Percentiles rank a stretch among this genome's conserved stretches.
Conservation (phyloP, 2,329 filamentous ascomycete genomes). For the Neonectria coccinea region DNA sequence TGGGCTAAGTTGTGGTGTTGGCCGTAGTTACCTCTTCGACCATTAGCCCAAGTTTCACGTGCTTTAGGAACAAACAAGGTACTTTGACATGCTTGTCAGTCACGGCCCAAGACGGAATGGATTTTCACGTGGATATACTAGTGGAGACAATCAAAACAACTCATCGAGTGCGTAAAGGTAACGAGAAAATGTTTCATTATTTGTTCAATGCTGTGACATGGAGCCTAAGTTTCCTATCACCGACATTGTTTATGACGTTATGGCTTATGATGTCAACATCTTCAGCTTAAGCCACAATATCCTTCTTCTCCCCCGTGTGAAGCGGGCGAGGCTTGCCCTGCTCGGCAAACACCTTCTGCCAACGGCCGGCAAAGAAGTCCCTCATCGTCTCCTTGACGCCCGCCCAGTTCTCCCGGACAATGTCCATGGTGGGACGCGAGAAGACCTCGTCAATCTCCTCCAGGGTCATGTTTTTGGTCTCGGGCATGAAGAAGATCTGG, state of each 20-base stretch:
- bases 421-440: conserved; percentile 69
- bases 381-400: conserved; percentile 48
- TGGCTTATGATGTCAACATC: neutral
- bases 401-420: conserved; percentile 69
- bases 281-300: neutral
- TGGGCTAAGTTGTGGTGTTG: too few species aligned
- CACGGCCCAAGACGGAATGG: too few species aligned
- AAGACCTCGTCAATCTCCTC: conserved; percentile 80
- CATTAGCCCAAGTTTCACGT: too few species aligned
- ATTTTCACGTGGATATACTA: too few species aligned
- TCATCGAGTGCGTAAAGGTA: neutral
- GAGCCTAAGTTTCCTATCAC: neutral
- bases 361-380: conserved; percentile 40
- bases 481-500: conserved; percentile 80
- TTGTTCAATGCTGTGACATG: conserved; percentile 9
- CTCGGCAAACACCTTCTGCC: conserved; percentile 43
- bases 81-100: too few species aligned
- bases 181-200: neutral
- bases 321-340: conserved; percentile 28
- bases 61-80: too few species aligned
- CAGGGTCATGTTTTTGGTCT: conserved; percentile 75
- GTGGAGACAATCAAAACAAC: too few species aligned
- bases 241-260: neutral
- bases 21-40: too few species aligned
- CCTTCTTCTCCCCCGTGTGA: conserved; percentile 2